Evolutionary conservation across 73 alveolate genomes (phyloP).

Genomic region (Uronychia setigera): DNA sequence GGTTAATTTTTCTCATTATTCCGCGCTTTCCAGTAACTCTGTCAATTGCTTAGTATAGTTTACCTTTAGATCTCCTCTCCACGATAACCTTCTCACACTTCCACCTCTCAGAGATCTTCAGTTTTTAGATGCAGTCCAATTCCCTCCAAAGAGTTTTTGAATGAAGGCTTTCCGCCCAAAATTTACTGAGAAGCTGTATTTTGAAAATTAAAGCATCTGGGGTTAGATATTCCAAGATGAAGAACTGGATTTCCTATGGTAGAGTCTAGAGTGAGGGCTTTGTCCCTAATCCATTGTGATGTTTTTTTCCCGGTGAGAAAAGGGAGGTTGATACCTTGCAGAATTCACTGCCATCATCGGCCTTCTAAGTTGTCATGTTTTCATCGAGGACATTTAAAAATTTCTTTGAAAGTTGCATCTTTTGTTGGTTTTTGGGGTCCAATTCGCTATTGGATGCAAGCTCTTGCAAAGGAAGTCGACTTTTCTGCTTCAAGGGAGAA

Average conservation of each 20-base stretch:
- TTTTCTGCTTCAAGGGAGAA: neutral
- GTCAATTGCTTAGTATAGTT: constrained; percentile 53
- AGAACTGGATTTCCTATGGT: neutral
- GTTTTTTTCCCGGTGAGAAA: neutral
- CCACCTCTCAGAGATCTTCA: constrained; percentile 17
- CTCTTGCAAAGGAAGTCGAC: neutral
- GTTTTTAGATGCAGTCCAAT: neutral
- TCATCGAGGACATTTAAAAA: neutral
- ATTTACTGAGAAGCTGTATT: neutral
- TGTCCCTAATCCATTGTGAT: neutral
- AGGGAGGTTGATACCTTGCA: neutral
- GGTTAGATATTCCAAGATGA: neutral
- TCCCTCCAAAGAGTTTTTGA: constrained; percentile 38
- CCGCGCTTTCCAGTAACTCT: constrained; percentile 43
- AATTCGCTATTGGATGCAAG: neutral
- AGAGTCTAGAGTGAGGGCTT: neutral
- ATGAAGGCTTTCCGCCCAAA: neutral
- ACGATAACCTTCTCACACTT: constrained; percentile 30
- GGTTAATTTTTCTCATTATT: constrained; percentile 63
- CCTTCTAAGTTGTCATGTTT: neutral
- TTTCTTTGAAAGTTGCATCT: neutral
- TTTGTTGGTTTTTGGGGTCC: neutral
- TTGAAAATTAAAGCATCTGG: neutral
- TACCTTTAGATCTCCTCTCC: constrained; percentile 81
- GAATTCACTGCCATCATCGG: too few species aligned